Conservation (phyloP, 805 yeast species). For the Saturnispora diversa region DNA sequence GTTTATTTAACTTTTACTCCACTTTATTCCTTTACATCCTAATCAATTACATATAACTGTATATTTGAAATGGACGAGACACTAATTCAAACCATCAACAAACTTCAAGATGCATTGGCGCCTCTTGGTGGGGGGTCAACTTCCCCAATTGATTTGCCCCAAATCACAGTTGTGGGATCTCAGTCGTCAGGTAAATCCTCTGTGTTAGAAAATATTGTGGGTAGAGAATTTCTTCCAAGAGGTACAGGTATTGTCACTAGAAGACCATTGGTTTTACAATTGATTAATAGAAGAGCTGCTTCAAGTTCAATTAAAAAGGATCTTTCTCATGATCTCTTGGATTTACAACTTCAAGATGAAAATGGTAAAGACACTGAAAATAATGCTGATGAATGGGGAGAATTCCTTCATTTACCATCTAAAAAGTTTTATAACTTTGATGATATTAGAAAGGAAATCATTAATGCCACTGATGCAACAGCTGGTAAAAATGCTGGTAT, state of each 20-base stretch:
- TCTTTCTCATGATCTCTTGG: constrained; percentile 33
- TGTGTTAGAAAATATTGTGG: constrained; percentile 84
- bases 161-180: constrained; percentile 91
- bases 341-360: constrained; percentile 37
- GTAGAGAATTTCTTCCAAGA: constrained; percentile 84
- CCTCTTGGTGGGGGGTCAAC: constrained; percentile 85
- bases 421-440: constrained; percentile 81
- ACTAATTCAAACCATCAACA: constrained; percentile 77
- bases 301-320: constrained; percentile 33
- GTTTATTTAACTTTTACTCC: too few relatives aligned
- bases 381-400: constrained; percentile 92
- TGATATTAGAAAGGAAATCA: constrained; percentile 85
- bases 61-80: constrained; percentile 55
- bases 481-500: constrained; percentile 83
- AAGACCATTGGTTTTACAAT: constrained; percentile 76
- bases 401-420: constrained; percentile 86
- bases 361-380: constrained; percentile 53
- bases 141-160: constrained; percentile 89
- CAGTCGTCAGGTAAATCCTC: constrained; percentile 88
- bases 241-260: constrained; percentile 92
- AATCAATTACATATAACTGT: neutral
- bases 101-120: constrained; percentile 92
- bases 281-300: constrained; percentile 45
- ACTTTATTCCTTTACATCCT: too few relatives aligned
- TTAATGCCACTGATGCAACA: constrained; percentile 80